A percentile compares a stretch with the other conserved stretches of the same genome.
phyloP scores from a whole-genome alignment of 768 basidiomycete species.

The Saitozyma sp. region DNA sequence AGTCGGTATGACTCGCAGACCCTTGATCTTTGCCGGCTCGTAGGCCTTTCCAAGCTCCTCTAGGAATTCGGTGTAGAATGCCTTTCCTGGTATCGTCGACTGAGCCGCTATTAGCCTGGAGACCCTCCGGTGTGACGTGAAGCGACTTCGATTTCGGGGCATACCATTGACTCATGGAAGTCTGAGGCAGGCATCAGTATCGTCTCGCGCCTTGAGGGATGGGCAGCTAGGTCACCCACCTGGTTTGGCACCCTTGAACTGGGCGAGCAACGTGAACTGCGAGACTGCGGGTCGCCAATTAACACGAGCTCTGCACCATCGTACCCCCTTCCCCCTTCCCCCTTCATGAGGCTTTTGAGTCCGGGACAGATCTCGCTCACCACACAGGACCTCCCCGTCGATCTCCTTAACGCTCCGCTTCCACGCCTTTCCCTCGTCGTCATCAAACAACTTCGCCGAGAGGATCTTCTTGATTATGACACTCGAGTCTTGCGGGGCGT shows the following conservation, averaged over 20 bases:
- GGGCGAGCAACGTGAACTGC: conserved; percentile 87
- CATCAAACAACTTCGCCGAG: conserved; percentile 68
- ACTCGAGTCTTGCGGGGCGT: conserved; percentile 71
- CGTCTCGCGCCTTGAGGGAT: no score
- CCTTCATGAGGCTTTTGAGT: neutral
- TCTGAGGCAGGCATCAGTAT: conserved; percentile 54
- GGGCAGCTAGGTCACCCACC: conserved; percentile 4
- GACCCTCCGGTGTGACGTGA: conserved; percentile 14
- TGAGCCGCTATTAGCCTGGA: conserved; percentile 43
- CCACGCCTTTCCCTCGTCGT: conserved; percentile 60
- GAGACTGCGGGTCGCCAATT: conserved; percentile 57
- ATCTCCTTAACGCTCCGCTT: conserved; percentile 83
- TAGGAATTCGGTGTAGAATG: conserved; percentile 72
- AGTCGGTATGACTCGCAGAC: conserved; percentile 53
- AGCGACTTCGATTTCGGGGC: conserved; percentile 35
- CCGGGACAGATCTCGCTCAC: conserved; percentile 22
- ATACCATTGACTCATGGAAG: conserved; percentile 89
- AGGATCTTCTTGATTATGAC: conserved; percentile 80
- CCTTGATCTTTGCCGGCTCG: conserved; percentile 74
- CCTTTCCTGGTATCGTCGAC: conserved; percentile 67
- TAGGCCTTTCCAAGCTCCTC: conserved; percentile 68
- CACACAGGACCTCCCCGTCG: conserved; percentile 85
- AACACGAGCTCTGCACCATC: neutral
- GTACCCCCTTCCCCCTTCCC: neutral
- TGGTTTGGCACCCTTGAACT: conserved; percentile 69